Evolutionary conservation across 148 eudicot genomes (phyloP).

Genomic region (Agrostemma githago): DNA sequence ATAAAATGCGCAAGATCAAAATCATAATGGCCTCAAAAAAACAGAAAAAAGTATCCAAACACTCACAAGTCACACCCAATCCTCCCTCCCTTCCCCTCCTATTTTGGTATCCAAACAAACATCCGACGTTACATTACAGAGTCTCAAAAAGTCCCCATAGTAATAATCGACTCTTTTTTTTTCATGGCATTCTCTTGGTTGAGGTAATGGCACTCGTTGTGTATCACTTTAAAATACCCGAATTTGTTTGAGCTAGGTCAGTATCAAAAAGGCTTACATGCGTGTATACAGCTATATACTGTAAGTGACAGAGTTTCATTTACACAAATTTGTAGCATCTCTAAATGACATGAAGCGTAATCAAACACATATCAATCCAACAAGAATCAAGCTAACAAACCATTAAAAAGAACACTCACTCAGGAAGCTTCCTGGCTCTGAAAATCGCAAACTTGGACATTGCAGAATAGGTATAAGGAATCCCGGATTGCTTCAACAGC

Average conservation of each 20-base stretch:
- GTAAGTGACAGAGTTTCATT: constrained; percentile 19
- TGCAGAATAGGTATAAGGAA: constrained; percentile 53
- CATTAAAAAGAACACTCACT: constrained; percentile 33
- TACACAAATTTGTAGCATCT: neutral
- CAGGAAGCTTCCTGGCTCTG: constrained; percentile 53
- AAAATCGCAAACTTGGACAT: constrained; percentile 76
- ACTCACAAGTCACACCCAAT: too few species aligned
- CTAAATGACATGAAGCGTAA: neutral
- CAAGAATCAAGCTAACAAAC: neutral
- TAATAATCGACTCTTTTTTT: neutral
- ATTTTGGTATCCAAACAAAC: neutral
- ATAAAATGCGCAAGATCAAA: too few species aligned
- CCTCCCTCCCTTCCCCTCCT: too few species aligned
- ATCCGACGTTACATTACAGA: neutral
- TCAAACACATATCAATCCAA: neutral
- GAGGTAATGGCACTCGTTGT: neutral
- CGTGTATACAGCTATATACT: constrained; percentile 8
- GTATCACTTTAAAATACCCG: neutral
- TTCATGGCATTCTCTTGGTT: neutral
- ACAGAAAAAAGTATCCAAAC: too few species aligned
- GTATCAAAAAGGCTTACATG: neutral
- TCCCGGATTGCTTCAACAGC: constrained; percentile 57
- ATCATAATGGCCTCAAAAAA: too few species aligned
- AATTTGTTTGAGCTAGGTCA: neutral
- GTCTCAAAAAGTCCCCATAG: neutral